Base-by-base conservation (phyloP, 2,329 filamentous ascomycete species). In the Fusarium pseudocircinatum region DNA sequence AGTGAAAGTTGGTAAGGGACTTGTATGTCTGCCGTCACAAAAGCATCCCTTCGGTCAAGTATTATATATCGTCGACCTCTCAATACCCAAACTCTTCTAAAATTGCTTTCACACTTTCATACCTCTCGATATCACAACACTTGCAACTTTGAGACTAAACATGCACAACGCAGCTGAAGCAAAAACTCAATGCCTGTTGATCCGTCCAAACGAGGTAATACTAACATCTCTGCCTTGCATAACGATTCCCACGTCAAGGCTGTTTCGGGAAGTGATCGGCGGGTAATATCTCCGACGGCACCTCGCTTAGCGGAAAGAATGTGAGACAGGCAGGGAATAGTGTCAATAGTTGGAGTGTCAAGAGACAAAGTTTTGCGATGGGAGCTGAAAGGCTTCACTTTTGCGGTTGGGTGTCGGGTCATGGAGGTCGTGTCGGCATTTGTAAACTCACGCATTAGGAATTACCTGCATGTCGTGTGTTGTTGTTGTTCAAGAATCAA, bases 41-140 rank as follows among this genome's bases (percentile, higher is more conserved):
- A 24, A 56, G 26, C 2, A 43, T 28, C 28, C 22, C n/a, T 56
- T 32, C 13, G 2, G 0, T 3, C 13, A 15, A 56, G 28, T 20
- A 56, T 56, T 56, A 56, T 56, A 56, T 56, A 56, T 56, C 28
- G 1, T 16, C 9, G 0, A 9, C 36, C 8, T 39, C 22, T 37
- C 7, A 26, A 4, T 8, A 22, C 12, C 7, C 1, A 15, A 20
- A 11, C 0, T 7, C 0, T 20, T 20, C 8, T 20, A 9, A 9
- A 5, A 43, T 56, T 43, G 15, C 52, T 10, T 28, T 28, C 7
- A 4, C 5, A 6, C 15, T 16, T 30, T 6, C 37, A 43, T 56
- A 8, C 52, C 52, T 30, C 10, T 0, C 36, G 2, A 14, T 12
- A 22, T 30, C 14, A 10, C 20, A 12, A 28, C 28, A n/a, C 4